Conservation (phyloP, 495 filamentous ascomycete species). For the Massariosphaeria phaeospora region DNA sequence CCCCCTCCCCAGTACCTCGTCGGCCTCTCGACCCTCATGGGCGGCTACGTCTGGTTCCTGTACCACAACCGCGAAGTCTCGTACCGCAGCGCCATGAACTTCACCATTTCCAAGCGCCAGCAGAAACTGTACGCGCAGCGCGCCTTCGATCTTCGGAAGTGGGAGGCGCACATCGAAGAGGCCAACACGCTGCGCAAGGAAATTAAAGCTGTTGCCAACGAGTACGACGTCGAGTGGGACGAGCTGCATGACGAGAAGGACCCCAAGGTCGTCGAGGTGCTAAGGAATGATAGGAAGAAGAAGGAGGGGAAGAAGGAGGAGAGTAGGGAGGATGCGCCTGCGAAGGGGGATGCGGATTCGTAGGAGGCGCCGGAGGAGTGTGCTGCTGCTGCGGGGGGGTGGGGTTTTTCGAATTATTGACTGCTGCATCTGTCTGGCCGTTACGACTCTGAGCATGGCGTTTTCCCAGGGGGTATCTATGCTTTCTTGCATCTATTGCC, state of each 20-base stretch:
- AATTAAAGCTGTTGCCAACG: conserved; percentile 73
- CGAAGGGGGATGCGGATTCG: conserved; percentile 34
- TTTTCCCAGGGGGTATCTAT: too few species aligned
- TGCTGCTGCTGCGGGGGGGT: background rate
- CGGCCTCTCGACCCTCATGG: conserved; percentile 75
- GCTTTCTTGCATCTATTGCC: too few species aligned
- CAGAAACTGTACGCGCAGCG: conserved; percentile 66
- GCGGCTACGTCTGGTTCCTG: conserved; percentile 88
- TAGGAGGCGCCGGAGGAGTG: background rate
- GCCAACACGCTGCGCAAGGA: conserved; percentile 74
- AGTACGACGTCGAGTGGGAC: conserved; percentile 95
- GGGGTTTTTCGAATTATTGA: background rate
- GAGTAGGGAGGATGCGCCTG: conserved; percentile 39
- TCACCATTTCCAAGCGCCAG: conserved; percentile 76
- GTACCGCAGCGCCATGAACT: conserved; percentile 78
- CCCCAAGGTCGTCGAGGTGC: conserved; percentile 63
- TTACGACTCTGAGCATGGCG: too few species aligned
- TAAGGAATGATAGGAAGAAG: conserved; percentile 55
- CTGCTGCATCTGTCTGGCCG: too few species aligned
- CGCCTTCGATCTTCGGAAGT: conserved; percentile 70
- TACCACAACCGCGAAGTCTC: conserved; percentile 87
- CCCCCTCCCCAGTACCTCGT: conserved; percentile 58
- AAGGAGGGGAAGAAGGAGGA: conserved; percentile 47
- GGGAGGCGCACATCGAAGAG: conserved; percentile 76
- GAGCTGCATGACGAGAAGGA: conserved; percentile 73